These are phyloP conservation scores for Staphylotrichum tortipilum DNA, from an alignment of 495 filamentous ascomycete species.

Conservation along the genomic window DNA sequence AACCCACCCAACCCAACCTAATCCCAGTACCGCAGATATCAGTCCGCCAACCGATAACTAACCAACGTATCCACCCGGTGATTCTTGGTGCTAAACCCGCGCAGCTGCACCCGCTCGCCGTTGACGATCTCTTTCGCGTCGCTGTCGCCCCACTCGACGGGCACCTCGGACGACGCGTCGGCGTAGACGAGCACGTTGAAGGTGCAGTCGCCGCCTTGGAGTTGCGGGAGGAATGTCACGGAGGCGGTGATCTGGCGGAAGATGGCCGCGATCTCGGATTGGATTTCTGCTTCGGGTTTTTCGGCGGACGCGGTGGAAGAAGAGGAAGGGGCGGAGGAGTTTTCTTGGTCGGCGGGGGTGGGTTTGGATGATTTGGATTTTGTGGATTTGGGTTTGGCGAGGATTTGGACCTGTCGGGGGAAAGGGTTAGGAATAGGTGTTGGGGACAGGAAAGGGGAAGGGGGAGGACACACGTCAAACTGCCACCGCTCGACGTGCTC, in stretches of 20 bases:
- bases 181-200: constrained; percentile 99
- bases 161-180: constrained; percentile 91
- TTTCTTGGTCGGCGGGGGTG: constrained; percentile 43
- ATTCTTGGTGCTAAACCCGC: constrained; percentile 90
- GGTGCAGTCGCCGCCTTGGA: constrained; percentile 86
- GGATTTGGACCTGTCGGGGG: constrained; percentile 51
- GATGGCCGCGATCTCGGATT: constrained; percentile 86
- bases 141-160: constrained; percentile 97
- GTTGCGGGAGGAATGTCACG: constrained; percentile 90
- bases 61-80: constrained; percentile 92
- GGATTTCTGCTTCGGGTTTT: constrained; percentile 86
- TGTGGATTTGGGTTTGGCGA: constrained; percentile 41
- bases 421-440: neutral
- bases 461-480: constrained; percentile 65
- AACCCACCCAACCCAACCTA: too few species aligned
- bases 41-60: constrained; percentile 64
- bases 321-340: constrained; percentile 19
- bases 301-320: too few species aligned
- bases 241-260: constrained; percentile 98
- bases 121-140: constrained; percentile 96
- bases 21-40: too few species aligned
- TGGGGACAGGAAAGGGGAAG: neutral
- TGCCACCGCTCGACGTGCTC: constrained; percentile 97
- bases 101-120: constrained; percentile 88
- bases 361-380: constrained; percentile 46